These are phyloP conservation scores for Batkoa obscura DNA, from an alignment of 371 early-diverging fungal species.

Conservation along the genomic window DNA sequence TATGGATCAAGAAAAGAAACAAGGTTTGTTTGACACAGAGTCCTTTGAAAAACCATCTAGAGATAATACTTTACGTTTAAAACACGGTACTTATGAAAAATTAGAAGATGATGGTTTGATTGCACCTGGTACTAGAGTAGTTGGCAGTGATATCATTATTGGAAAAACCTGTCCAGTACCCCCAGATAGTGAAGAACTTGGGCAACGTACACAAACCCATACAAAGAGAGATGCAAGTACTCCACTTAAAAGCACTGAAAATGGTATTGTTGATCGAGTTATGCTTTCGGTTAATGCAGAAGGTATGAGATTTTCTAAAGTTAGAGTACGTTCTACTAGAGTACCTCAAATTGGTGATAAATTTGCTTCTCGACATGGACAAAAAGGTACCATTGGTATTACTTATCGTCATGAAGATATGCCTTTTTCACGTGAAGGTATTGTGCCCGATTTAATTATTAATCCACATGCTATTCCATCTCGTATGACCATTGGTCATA, in stretches of 20 bases:
- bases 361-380: constrained; percentile 97
- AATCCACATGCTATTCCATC: constrained; percentile 98
- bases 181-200: constrained; percentile 68
- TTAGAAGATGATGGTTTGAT: constrained; percentile 96
- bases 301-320: constrained; percentile 89
- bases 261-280: constrained; percentile 92
- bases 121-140: constrained; percentile 85
- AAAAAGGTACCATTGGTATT: constrained; percentile 99
- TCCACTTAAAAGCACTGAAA: constrained; percentile 78
- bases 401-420: constrained; percentile 97
- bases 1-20: constrained; percentile 87
- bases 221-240: constrained; percentile 89
- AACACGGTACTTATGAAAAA: constrained; percentile 91
- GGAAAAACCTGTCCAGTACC: constrained; percentile 92
- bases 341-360: constrained; percentile 98
- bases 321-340: constrained; percentile 88
- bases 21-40: constrained; percentile 65
- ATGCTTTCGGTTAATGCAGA: constrained; percentile 87
- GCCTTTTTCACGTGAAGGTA: constrained; percentile 90
- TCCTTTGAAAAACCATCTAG: constrained; percentile 85
- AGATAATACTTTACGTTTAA: constrained; percentile 72
- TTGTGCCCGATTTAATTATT: constrained; percentile 90
- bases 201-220: constrained; percentile 70
- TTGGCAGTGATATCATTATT: constrained; percentile 94
- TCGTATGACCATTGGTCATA: constrained; percentile 98